phyloP scores from a whole-genome alignment of 2,329 filamentous ascomycete genomes.

The Penicillium sp. region DNA sequence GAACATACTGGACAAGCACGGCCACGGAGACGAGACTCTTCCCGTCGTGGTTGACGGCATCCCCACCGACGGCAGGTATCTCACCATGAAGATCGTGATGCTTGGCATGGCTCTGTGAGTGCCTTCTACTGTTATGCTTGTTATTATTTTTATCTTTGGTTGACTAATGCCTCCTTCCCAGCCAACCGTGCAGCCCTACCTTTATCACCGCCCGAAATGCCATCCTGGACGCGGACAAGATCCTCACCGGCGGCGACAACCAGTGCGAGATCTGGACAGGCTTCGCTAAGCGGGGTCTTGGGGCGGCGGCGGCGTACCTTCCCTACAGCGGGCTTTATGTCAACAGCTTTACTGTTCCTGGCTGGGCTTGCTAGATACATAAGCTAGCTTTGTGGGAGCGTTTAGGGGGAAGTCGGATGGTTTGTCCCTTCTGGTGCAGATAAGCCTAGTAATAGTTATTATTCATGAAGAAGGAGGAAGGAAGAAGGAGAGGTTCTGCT shows the following conservation, averaged over 20 bases:
- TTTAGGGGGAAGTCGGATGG: too few relatives aligned
- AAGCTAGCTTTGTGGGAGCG: too few relatives aligned
- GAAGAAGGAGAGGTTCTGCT: too few relatives aligned
- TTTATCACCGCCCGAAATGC: slow-evolving; percentile 24
- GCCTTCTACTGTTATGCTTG: not conserved
- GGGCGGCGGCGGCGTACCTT: slow-evolving; percentile 11
- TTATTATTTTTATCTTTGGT: not conserved
- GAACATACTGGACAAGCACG: slow-evolving; percentile 25
- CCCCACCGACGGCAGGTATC: slow-evolving; percentile 23
- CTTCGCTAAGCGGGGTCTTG: slow-evolving; percentile 24
- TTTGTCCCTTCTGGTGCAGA: too few relatives aligned
- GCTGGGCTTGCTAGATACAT: too few relatives aligned
- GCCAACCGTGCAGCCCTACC: slow-evolving; percentile 25
- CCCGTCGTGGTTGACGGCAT: slow-evolving; percentile 11
- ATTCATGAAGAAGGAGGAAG: too few relatives aligned
- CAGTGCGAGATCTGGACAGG: slow-evolving; percentile 24
- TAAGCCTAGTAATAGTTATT: too few relatives aligned
- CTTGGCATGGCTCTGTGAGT: slow-evolving; percentile 25
- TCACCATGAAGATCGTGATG: slow-evolving; percentile 24
- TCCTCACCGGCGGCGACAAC: slow-evolving; percentile 20
- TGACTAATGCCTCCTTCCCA: slow-evolving; percentile 1
- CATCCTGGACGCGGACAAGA: slow-evolving; percentile 22
- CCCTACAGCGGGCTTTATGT: too few relatives aligned
- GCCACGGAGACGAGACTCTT: slow-evolving; percentile 17
- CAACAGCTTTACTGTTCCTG: too few relatives aligned